Percentiles rank a stretch among this genome's conserved stretches.
These are phyloP conservation scores for Leptodontidium sp. DNA, from an alignment of 2,329 filamentous ascomycete genomes.

Conservation along the genomic window DNA sequence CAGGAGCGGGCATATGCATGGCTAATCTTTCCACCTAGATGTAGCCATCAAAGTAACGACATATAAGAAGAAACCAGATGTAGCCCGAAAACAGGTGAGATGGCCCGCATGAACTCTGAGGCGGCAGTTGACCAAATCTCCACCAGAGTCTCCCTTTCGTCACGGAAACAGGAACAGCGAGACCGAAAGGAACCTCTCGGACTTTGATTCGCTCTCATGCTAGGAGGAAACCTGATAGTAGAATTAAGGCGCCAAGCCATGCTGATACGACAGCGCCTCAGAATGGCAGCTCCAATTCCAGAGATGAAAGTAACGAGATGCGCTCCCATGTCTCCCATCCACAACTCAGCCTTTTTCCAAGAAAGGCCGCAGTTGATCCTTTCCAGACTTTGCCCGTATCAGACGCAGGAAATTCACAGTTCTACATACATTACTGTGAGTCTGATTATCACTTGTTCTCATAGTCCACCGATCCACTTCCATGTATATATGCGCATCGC, in stretches of 20 bases:
- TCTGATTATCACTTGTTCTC: background rate
- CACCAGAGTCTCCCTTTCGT: slow-evolving; percentile 15
- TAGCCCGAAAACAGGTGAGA: background rate
- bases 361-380: background rate
- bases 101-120: background rate
- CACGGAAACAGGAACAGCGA: slow-evolving; percentile 19
- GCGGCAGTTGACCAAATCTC: background rate
- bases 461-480: background rate
- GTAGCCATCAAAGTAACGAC: background rate
- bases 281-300: background rate
- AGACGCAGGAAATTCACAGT: background rate
- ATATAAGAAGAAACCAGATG: background rate
- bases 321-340: background rate
- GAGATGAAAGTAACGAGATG: background rate
- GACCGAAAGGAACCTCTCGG: slow-evolving; percentile 15
- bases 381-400: background rate
- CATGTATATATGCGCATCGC: background rate
- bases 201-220: slow-evolving; percentile 19
- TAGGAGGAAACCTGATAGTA: slow-evolving; percentile 19
- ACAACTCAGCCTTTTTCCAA: background rate
- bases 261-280: background rate
- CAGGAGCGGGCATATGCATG: background rate
- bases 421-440: slow-evolving; percentile 10
- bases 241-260: background rate
- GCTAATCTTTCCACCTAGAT: background rate